Evolutionary conservation across 192 early-diverging fungal species (phyloP), one percentile per base, ranked within the genome.

Genomic region (Coemansia sp.): DNA sequence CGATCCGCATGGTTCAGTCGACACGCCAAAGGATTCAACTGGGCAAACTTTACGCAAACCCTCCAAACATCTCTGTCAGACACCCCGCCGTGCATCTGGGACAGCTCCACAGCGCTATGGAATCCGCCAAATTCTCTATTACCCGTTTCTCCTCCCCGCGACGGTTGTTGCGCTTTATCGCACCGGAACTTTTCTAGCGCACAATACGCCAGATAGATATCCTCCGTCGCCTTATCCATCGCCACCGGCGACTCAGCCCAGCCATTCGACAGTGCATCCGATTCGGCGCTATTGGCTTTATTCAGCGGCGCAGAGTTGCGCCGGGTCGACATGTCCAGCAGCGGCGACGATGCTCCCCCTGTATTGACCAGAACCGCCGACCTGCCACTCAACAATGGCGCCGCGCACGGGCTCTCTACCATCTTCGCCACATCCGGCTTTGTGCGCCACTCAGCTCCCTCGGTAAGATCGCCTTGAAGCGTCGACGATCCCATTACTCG

Each of bases 401-500:
- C 33, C 4, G 25, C 17, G 6, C 40, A 30, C 9, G 50, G 22
- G 28, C 38, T 36, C 22, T 40, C 57, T 33, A 28, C 19, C 28
- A 36, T 33, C n/a, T 19, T 50, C 30, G 25, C 57, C 14, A 5
- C 38, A 6, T 50, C 10, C 22, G 72, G 75, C 52, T 71, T 59
- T 11, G 75, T 59, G 25, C 75, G 70, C 75, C 75, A 79, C 47
- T 79, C 75, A 6, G 61, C 57, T 11, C 75, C 75, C 14, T 61
- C 66, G 4, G 54, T 69, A n/a, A 79, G 70, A 13, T 72, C 75
- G 50, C 61, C 60, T 34, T 79, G 66, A 10, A 79, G 55, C 1
- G 65, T 72, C 22, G 53, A 64, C 5, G 70, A 68, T 20, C 70
- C 75, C 75, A 79, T 79, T 34, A 79, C 75, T 2, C 68, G 69